Evolutionary conservation across 257 asterid species (phyloP), one percentile per base, ranked within the genome.

Genomic region (Penstemon davidsonii): DNA sequence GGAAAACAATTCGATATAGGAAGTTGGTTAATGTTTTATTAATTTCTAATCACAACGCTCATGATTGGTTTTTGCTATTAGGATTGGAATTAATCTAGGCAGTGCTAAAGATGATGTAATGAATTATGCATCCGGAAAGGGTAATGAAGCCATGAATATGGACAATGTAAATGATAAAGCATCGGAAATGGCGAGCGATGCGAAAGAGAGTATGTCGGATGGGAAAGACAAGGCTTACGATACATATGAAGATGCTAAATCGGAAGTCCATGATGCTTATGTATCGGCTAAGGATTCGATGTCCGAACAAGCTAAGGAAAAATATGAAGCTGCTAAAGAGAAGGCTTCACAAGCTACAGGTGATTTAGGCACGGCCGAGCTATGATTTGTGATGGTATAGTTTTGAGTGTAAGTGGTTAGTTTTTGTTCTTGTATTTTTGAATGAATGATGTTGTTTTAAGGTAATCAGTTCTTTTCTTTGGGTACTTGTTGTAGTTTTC

Each of bases 251-350:
- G 84, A 61, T 8, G 84, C 83, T 0, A 75, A 71, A 40, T 39
- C 75, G n/a, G 78, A 54, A 58, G 78, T 60, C 49, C 55, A 44
- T 0, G 84, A 83, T 6, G 51, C 77, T 5, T 79, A 66, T 9
- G 44, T 4, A 12, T 55, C 69, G 38, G 84, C 89, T 0, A 78
- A 73, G 78, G 88, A 76, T 10, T 38, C 79, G 0, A 70, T 67
- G 87, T 60, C 78, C 0, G 81, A 73, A 9, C 11, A 72, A 60
- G 91, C 84, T 0, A 86, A 75, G 79, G 66, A 60, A 4, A 74
- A 41, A 12, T 81, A 80, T 47, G 92, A 81, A 52, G 80, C 75
- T 9, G 86, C 96, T 0, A 90, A 84, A 60, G 85, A 88, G 76
- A 80, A 62, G 77, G 84, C 78, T 25, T 80, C 92, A 11, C 53